These are phyloP conservation scores for Cryomyces minteri DNA, from an alignment of 495 filamentous ascomycete genomes.

Conservation along the genomic window DNA sequence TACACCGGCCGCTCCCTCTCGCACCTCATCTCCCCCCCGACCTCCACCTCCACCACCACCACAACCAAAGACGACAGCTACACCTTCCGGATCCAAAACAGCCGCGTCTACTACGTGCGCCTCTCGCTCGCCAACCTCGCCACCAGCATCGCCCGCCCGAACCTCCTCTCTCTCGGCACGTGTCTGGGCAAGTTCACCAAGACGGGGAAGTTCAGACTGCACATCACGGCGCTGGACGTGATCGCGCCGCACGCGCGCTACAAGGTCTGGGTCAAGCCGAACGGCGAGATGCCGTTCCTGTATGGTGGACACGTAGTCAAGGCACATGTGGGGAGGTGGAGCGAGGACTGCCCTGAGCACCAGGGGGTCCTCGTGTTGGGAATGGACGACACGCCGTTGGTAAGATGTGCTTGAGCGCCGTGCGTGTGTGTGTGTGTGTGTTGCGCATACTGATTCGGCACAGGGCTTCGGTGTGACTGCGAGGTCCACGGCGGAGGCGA, in stretches of 20 bases:
- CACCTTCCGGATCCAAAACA: conserved; percentile 69
- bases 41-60: conserved; percentile 29
- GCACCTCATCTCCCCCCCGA: conserved; percentile 56
- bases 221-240: conserved; percentile 69
- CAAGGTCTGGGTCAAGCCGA: conserved; percentile 88
- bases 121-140: conserved; percentile 82
- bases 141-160: conserved; percentile 57
- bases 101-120: conserved; percentile 74
- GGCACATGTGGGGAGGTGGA: conserved; percentile 79
- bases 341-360: conserved; percentile 71
- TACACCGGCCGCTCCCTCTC: conserved; percentile 68
- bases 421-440: neutral
- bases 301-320: conserved; percentile 85
- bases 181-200: conserved; percentile 85
- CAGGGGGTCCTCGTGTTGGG: conserved; percentile 56
- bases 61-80: conserved; percentile 45
- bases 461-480: conserved; percentile 73
- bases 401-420: conserved; percentile 16
- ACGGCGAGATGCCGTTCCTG: conserved; percentile 87
- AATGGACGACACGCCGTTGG: conserved; percentile 60
- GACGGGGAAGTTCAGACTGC: conserved; percentile 71
- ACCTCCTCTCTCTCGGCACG: conserved; percentile 68
- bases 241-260: conserved; percentile 78
- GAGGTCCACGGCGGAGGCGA: conserved; percentile 60
- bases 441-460: neutral